Evolutionary conservation across 2,329 filamentous ascomycete species (phyloP).

Genomic region (Venturia nashicola): DNA sequence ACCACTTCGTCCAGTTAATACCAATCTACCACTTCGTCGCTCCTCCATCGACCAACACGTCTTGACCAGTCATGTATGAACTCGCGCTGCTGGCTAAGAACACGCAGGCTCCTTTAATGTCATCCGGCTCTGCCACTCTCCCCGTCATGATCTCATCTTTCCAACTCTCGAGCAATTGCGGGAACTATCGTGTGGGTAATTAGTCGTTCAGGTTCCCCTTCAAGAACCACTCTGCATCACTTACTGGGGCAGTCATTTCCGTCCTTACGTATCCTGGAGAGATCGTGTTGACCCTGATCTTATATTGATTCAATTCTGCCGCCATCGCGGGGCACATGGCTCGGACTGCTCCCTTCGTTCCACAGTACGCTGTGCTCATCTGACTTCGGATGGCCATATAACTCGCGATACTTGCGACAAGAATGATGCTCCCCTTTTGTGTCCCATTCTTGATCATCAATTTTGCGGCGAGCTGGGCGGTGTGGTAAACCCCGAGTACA

Average conservation of each 20-base stretch:
- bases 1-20: too few species aligned
- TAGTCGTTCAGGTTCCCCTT: neutral
- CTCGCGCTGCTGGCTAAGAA: conserved; percentile 70
- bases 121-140: conserved; percentile 84
- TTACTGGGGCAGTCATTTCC: conserved; percentile 53
- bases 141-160: conserved; percentile 82
- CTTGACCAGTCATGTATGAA: conserved; percentile 44
- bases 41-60: conserved; percentile 72
- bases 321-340: conserved; percentile 34
- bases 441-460: conserved; percentile 41
- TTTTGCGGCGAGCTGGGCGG: conserved; percentile 36
- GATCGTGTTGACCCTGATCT: conserved; percentile 90
- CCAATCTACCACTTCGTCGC: neutral
- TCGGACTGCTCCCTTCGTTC: conserved; percentile 34
- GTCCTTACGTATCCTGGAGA: conserved; percentile 95
- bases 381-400: conserved; percentile 39
- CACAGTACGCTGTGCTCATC: conserved; percentile 35
- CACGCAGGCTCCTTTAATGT: conserved; percentile 85
- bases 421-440: conserved; percentile 38
- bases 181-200: conserved; percentile 22
- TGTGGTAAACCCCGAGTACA: conserved; percentile 32
- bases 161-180: conserved; percentile 82
- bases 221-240: neutral
- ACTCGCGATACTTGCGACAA: conserved; percentile 42
- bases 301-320: conserved; percentile 31